phyloP scores from a whole-genome alignment of 306 rosid genomes.

The Echinosophora koreensis region DNA sequence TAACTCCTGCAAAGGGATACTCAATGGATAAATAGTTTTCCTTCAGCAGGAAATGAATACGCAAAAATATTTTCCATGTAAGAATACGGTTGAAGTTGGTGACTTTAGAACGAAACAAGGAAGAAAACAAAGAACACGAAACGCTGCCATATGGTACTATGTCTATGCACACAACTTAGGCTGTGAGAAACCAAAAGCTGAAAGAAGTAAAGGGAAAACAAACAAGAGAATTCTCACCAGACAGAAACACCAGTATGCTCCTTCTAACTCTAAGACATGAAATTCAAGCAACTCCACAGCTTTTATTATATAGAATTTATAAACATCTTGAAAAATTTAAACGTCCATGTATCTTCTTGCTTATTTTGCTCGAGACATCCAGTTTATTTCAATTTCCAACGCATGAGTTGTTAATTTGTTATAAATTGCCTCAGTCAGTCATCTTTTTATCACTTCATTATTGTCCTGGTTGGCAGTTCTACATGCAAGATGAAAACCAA shows the following conservation, averaged over 20 bases:
- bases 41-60: constrained; percentile 7
- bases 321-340: background rate
- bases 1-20: constrained; percentile 64
- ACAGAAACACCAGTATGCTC: background rate
- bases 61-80: background rate
- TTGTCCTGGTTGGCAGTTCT: constrained; percentile 8
- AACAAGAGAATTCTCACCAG: constrained; percentile 5
- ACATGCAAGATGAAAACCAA: constrained; percentile 19
- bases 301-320: constrained; percentile 5
- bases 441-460: constrained; percentile 7
- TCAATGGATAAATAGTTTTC: constrained; percentile 21
- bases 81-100: constrained; percentile 9
- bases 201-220: constrained; percentile 5
- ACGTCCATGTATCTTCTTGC: constrained; percentile 13
- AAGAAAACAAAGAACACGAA: background rate
- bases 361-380: constrained; percentile 5
- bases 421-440: background rate
- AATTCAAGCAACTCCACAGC: constrained; percentile 17
- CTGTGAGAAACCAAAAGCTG: constrained; percentile 17
- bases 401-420: background rate
- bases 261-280: constrained; percentile 3
- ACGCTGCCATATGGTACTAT: background rate
- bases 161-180: constrained; percentile 4
- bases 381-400: constrained; percentile 9
- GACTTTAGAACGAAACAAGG: constrained; percentile 14